Evolutionary conservation across 225 moss, liverwort and hornwort species (phyloP).

Genomic region (Physcomitrium patens): DNA sequence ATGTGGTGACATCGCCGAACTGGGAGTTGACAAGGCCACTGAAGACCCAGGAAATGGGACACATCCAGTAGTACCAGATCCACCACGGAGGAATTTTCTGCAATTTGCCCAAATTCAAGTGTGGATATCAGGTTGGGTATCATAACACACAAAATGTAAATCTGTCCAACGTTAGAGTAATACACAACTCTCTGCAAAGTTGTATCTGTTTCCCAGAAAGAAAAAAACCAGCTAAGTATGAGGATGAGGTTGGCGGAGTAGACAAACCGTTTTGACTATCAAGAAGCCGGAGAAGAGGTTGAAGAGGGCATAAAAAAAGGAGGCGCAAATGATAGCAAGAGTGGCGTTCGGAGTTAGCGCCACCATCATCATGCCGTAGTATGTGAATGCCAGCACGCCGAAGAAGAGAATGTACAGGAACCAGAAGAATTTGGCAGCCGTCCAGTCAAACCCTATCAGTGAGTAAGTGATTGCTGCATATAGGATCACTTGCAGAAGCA

Average conservation of each 20-base stretch:
- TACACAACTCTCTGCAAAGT: too few relatives aligned
- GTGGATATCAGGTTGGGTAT: not conserved
- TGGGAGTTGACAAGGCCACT: slow-evolving; percentile 55
- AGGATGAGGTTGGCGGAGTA: not conserved
- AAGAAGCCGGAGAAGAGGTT: slow-evolving; percentile 65
- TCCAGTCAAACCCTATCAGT: slow-evolving; percentile 57
- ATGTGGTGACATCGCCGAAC: slow-evolving; percentile 37
- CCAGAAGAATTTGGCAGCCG: slow-evolving; percentile 45
- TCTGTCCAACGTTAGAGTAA: too few relatives aligned
- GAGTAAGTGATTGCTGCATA: slow-evolving; percentile 38
- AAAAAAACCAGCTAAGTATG: not conserved
- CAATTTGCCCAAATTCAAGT: not conserved
- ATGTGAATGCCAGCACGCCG: slow-evolving; percentile 44
- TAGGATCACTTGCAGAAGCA: slow-evolving; percentile 35
- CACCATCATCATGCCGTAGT: slow-evolving; percentile 66
- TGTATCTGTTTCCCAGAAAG: too few relatives aligned
- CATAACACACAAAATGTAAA: too few relatives aligned
- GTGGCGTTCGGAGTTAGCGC: slow-evolving; percentile 52
- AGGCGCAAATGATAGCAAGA: slow-evolving; percentile 47
- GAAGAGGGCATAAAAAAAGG: slow-evolving; percentile 56
- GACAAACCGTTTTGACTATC: slow-evolving; percentile 40
- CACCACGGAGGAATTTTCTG: slow-evolving; percentile 59
- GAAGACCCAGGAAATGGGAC: slow-evolving; percentile 47
- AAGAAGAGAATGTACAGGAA: slow-evolving; percentile 42
- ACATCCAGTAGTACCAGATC: slow-evolving; percentile 65